A percentile compares a stretch with the other conserved stretches of the same genome.
Conservation (phyloP, 805 yeast species). For the Ogataea naganishii region DNA sequence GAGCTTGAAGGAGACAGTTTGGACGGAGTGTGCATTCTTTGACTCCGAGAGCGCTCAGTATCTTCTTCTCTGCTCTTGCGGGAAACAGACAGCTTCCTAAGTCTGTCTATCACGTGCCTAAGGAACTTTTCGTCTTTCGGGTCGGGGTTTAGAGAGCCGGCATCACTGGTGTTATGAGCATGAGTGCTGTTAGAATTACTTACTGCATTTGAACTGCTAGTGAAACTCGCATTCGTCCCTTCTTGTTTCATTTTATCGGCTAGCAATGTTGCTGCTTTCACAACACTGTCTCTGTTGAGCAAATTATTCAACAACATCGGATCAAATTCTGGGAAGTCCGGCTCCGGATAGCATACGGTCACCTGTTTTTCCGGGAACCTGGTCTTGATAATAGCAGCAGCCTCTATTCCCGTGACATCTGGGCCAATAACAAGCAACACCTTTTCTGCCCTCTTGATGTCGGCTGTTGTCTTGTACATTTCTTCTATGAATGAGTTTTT, state of each 20-base stretch:
- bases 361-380: conserved; percentile 28
- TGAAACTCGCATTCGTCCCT: no score
- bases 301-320: neutral
- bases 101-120: neutral
- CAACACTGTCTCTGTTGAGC: neutral
- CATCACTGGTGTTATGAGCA: no score
- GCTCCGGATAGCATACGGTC: conserved; percentile 30
- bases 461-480: conserved; percentile 25
- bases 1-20: no score
- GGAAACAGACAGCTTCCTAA: conserved; percentile 1
- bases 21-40: no score
- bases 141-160: no score
- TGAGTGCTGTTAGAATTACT: no score
- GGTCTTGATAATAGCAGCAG: conserved; percentile 36
- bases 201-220: no score
- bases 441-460: conserved; percentile 24
- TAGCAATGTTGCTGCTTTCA: neutral
- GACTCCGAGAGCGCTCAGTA: neutral
- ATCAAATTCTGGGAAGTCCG: conserved; percentile 19
- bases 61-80: neutral
- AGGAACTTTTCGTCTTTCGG: conserved; percentile 1
- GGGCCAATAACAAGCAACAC: conserved; percentile 32
- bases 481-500: conserved; percentile 31
- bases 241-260: neutral
- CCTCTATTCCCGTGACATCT: conserved; percentile 43